Percentiles rank a stretch among this genome's conserved stretches.
Conservation (phyloP, 306 rosid species). For the Castanea mollissima region DNA sequence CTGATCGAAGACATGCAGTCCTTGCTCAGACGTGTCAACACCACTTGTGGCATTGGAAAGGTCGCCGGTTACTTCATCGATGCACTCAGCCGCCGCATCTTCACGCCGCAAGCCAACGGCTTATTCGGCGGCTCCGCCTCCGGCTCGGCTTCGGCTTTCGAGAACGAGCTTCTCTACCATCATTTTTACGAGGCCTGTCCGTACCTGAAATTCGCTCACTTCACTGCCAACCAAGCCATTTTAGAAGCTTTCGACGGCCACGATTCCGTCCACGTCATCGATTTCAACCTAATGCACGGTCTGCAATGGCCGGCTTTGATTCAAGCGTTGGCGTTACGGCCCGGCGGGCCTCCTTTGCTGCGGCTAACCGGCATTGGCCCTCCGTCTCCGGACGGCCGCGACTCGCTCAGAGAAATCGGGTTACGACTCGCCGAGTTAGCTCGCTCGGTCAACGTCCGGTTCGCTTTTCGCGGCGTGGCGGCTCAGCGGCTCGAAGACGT, state of each 20-base stretch:
- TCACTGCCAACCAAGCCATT: conserved; percentile 92
- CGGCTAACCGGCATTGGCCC: conserved; percentile 92
- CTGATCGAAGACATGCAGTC: conserved; percentile 74
- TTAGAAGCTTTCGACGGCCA: conserved; percentile 79
- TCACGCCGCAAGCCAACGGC: conserved; percentile 17
- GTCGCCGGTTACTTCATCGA: conserved; percentile 86
- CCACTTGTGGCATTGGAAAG: conserved; percentile 77
- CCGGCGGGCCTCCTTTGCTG: conserved; percentile 78
- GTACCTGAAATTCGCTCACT: conserved; percentile 87
- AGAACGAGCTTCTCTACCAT: conserved; percentile 64
- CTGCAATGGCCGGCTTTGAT: conserved; percentile 91
- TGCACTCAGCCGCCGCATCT: conserved; percentile 72
- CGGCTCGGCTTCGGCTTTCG: conserved; percentile 29
- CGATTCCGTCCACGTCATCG: conserved; percentile 87
- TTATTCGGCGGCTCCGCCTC: conserved; percentile 1
- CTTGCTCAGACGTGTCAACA: conserved; percentile 53
- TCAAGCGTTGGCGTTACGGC: conserved; percentile 81
- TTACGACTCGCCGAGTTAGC: conserved; percentile 77
- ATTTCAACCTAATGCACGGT: conserved; percentile 88
- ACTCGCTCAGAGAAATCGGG: conserved; percentile 75
- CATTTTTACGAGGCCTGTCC: conserved; percentile 89
- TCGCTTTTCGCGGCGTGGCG: conserved; percentile 88
- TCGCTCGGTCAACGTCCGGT: conserved; percentile 74
- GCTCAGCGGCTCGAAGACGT: conserved; percentile 80
- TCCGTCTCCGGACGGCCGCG: conserved; percentile 86